These are phyloP conservation scores for Trichoderma aggressivum DNA, from an alignment of 2,329 filamentous ascomycete species.

Conservation along the genomic window DNA sequence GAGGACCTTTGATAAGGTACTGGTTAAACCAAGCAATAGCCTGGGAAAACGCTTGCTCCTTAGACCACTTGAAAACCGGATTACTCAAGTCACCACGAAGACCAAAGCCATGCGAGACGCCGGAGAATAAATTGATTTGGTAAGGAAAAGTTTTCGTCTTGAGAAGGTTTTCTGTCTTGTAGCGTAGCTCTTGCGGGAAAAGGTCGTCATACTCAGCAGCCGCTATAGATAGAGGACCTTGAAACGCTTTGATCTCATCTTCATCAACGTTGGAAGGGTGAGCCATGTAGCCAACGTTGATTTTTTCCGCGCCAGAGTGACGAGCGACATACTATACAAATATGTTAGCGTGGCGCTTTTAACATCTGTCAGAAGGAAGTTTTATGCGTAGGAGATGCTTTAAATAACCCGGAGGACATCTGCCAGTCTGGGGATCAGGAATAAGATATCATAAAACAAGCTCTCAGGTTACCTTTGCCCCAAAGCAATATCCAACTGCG, in stretches of 20 bases:
- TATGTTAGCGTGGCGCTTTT: background rate
- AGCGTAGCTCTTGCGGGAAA: constrained; percentile 54
- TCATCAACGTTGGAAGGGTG: constrained; percentile 61
- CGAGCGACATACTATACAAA: constrained; percentile 51
- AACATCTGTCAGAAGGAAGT: background rate
- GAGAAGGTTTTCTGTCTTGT: constrained; percentile 58
- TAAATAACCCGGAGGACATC: background rate
- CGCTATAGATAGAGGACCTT: constrained; percentile 57
- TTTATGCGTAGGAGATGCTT: background rate
- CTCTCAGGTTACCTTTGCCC: background rate
- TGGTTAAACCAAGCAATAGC: constrained; percentile 56
- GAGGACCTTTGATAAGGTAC: background rate
- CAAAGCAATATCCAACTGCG: background rate
- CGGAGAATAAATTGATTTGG: constrained; percentile 67
- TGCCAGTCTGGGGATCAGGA: background rate
- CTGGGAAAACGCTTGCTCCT: constrained; percentile 76
- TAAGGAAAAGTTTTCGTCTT: constrained; percentile 52
- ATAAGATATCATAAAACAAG: background rate
- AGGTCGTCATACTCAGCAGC: constrained; percentile 61
- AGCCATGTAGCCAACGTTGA: constrained; percentile 59
- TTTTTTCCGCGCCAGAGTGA: constrained; percentile 51
- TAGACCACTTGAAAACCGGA: constrained; percentile 59
- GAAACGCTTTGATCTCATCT: constrained; percentile 56
- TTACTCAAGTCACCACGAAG: constrained; percentile 60
- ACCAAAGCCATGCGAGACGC: constrained; percentile 70